A percentile compares a stretch with the other conserved stretches of the same genome.
Evolutionary conservation across 768 basidiomycete species (phyloP).

Genomic region (Omphalotus guepiniiformis): DNA sequence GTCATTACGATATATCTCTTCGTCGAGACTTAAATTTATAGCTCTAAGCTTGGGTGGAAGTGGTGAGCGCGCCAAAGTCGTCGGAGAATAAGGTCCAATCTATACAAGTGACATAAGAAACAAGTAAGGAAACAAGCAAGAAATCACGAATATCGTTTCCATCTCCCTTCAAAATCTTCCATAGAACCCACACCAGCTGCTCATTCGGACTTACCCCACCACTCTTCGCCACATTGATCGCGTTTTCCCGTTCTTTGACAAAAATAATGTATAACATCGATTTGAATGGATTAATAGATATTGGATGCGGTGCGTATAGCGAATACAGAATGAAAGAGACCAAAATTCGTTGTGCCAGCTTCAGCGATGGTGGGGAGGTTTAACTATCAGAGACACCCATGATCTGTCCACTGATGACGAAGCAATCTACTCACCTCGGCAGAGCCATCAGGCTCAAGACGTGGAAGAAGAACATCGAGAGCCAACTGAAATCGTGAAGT

Average conservation of each 20-base stretch:
- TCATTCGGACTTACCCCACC: slow-evolving; percentile 59
- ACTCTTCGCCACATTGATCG: slow-evolving; percentile 44
- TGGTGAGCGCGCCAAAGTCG: slow-evolving; percentile 67
- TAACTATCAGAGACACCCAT: neutral
- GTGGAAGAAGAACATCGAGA: slow-evolving; percentile 74
- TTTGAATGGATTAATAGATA: slow-evolving; percentile 79
- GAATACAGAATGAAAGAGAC: slow-evolving; percentile 78
- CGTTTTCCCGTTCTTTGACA: slow-evolving; percentile 60
- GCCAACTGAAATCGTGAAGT: slow-evolving; percentile 79
- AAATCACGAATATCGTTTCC: slow-evolving; percentile 66
- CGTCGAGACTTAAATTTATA: slow-evolving; percentile 64
- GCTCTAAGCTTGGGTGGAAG: slow-evolving; percentile 74
- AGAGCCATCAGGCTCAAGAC: slow-evolving; percentile 51
- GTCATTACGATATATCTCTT: slow-evolving; percentile 48
- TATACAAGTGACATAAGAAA: slow-evolving; percentile 21
- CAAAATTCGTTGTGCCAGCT: slow-evolving; percentile 73
- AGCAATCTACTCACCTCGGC: slow-evolving; percentile 45
- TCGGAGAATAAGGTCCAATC: slow-evolving; percentile 82
- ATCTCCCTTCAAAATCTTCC: slow-evolving; percentile 83
- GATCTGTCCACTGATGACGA: neutral
- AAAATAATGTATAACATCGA: slow-evolving; percentile 67
- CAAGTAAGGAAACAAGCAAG: slow-evolving; percentile 3
- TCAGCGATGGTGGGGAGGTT: neutral
- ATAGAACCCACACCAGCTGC: slow-evolving; percentile 81
- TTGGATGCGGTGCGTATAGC: slow-evolving; percentile 76